Percentiles rank a stretch among this genome's conserved stretches.
These are phyloP conservation scores for Talinum fruticosum DNA, from an alignment of 148 eudicot species.

Conservation along the genomic window DNA sequence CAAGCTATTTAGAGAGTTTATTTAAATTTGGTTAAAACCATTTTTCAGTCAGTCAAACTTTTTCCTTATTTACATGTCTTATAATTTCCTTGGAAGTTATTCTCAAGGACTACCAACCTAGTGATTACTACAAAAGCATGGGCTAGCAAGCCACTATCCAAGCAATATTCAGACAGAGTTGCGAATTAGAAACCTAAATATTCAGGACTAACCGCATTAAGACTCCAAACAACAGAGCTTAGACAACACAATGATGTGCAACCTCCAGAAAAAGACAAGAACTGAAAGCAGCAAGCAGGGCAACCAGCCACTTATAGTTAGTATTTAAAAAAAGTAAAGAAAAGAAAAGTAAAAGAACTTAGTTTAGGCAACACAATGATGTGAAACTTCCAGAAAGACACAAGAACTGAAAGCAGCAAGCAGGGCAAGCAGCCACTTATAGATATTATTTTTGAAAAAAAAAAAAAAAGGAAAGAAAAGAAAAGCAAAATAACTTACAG, in stretches of 20 bases:
- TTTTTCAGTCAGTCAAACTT: too few relatives aligned
- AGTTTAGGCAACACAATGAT: conserved; percentile 18
- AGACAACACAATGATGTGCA: neutral
- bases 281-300: neutral
- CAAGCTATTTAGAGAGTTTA: neutral
- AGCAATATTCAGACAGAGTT: neutral
- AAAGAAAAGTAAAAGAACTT: conserved; percentile 32
- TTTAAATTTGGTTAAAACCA: neutral
- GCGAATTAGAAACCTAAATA: neutral
- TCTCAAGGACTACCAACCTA: neutral
- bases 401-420: conserved; percentile 2
- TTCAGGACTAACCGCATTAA: neutral
- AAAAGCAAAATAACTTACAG: conserved; percentile 54
- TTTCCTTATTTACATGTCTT: neutral
- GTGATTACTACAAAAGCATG: neutral
- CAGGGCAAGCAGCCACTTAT: conserved; percentile 11
- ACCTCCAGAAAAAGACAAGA: conserved; percentile 15
- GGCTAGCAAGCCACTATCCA: neutral
- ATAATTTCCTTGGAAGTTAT: neutral
- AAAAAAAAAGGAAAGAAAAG: neutral
- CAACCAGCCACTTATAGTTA: conserved; percentile 5
- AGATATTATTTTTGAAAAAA: too few relatives aligned
- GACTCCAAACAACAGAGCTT: neutral
- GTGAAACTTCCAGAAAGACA: conserved; percentile 4
- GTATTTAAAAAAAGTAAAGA: too few relatives aligned